Evolutionary conservation across 768 basidiomycete genomes (phyloP).

Genomic region (Pseudohyphozyma bogoriensis): DNA sequence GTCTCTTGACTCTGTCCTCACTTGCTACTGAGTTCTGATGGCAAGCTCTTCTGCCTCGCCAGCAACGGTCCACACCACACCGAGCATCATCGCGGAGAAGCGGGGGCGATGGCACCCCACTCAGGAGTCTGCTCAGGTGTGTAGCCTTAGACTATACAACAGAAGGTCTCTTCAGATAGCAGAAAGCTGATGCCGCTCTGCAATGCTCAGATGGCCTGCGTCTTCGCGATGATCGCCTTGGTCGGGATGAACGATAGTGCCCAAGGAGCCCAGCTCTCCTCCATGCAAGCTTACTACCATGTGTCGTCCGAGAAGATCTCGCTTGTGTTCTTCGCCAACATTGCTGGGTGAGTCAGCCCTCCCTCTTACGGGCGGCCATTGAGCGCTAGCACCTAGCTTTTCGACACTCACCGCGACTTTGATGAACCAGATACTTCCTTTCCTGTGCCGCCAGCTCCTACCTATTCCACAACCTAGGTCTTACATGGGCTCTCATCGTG

Average conservation of each 20-base stretch:
- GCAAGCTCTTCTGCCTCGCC: no score
- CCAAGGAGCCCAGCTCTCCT: slow-evolving; percentile 3
- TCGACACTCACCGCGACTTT: no score
- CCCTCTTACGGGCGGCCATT: no score
- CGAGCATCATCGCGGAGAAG: no score
- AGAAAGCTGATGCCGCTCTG: no score
- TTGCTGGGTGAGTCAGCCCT: slow-evolving; percentile 3
- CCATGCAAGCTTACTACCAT: slow-evolving; percentile 24
- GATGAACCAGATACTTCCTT: slow-evolving; percentile 20
- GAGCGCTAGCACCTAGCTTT: background rate
- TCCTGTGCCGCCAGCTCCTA: slow-evolving; percentile 11
- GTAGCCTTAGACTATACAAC: no score
- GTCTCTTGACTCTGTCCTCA: no score
- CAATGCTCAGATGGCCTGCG: slow-evolving; percentile 11
- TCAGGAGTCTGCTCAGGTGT: no score
- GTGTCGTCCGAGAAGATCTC: slow-evolving; percentile 27
- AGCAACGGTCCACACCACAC: no score
- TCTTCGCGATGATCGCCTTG: slow-evolving; percentile 9
- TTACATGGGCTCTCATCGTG: slow-evolving; percentile 13
- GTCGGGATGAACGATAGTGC: slow-evolving; percentile 22
- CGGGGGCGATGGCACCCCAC: no score
- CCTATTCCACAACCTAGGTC: slow-evolving; percentile 29
- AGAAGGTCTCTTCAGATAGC: no score
- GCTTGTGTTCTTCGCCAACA: slow-evolving; percentile 26
- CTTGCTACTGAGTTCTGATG: no score